Evolutionary conservation across 2,329 filamentous ascomycete genomes (phyloP).

Genomic region (Xylaria sp.): DNA sequence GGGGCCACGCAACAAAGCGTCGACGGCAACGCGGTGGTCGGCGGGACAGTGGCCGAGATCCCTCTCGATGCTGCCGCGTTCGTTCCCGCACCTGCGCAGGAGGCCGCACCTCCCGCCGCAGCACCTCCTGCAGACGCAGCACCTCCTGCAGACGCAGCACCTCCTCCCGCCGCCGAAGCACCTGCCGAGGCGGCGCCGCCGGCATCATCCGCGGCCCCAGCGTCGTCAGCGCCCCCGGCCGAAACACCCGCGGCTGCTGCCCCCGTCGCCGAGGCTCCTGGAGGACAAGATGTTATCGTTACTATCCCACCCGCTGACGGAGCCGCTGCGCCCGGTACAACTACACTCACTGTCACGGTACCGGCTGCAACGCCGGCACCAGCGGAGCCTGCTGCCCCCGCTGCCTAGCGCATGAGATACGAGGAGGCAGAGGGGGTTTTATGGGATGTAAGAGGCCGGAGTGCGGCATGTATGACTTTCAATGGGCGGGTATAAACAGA

Average conservation of each 20-base stretch:
- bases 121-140: slow-evolving; percentile 13
- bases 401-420: not conserved
- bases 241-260: not conserved
- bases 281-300: slow-evolving; percentile 7
- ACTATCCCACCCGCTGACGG: slow-evolving; percentile 6
- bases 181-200: slow-evolving; percentile 6
- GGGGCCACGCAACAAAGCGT: slow-evolving; percentile 27
- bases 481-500: not conserved
- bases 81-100: slow-evolving; percentile 26
- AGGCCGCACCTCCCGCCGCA: slow-evolving; percentile 10
- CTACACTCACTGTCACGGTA: slow-evolving; percentile 15
- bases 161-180: slow-evolving; percentile 1
- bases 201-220: not conserved
- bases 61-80: slow-evolving; percentile 36
- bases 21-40: slow-evolving; percentile 33
- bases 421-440: not conserved
- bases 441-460: not conserved
- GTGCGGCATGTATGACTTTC: not conserved
- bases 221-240: slow-evolving; percentile 1
- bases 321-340: slow-evolving; percentile 5
- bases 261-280: too few relatives aligned
- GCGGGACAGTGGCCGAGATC: slow-evolving; percentile 35
- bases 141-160: not conserved
- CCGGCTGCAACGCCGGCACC: slow-evolving; percentile 12
- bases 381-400: not conserved